Percentiles rank a stretch among this genome's conserved stretches.
phyloP scores from a whole-genome alignment of 208 protist species.

The Entamoeba invadens region DNA sequence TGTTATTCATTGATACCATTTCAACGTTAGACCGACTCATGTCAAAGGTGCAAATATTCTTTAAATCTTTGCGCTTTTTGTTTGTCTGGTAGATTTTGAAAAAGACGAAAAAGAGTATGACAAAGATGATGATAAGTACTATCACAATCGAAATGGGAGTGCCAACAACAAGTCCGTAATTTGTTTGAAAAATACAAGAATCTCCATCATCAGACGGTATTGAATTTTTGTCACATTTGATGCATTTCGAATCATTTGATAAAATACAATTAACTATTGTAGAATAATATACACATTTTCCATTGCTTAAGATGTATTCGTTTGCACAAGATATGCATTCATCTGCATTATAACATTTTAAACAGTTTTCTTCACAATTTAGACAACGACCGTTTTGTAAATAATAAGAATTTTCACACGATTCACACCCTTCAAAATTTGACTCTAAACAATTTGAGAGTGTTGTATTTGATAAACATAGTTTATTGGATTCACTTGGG shows the following conservation, averaged over 20 bases:
- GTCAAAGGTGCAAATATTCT: not conserved
- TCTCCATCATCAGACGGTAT: not conserved
- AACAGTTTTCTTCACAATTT: not conserved
- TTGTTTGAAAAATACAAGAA: not conserved
- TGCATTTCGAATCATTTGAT: not conserved
- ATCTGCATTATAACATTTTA: not conserved
- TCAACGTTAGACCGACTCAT: not conserved
- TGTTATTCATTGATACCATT: not conserved
- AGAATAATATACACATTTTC: not conserved
- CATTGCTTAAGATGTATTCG: not conserved
- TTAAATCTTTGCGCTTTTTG: not conserved
- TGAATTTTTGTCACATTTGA: not conserved
- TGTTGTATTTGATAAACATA: too few relatives aligned
- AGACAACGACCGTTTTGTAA: not conserved
- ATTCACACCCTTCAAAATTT: not conserved
- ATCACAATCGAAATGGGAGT: not conserved
- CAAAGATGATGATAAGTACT: not conserved
- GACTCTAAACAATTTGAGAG: not conserved
- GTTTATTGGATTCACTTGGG: not conserved
- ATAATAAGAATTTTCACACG: not conserved
- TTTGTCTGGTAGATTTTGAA: not conserved
- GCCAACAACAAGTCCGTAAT: not conserved
- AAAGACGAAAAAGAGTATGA: not conserved
- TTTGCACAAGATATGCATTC: not conserved
- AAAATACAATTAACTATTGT: not conserved